Evolutionary conservation across 306 rosid genomes (phyloP), one percentile per base, ranked within the genome.

Genomic region (Carpinus fangiana): DNA sequence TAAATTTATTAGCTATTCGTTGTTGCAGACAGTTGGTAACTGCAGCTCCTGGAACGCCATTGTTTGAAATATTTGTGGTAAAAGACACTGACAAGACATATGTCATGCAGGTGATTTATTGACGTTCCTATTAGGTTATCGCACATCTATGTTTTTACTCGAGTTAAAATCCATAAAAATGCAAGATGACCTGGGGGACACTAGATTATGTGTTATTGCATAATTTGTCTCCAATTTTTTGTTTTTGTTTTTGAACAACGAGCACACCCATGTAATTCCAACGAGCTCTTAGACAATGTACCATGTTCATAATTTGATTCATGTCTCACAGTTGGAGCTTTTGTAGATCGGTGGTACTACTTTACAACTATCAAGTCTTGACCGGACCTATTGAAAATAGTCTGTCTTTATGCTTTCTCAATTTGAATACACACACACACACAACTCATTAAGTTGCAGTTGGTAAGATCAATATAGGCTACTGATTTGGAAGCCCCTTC

Each of bases 21-120:
- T 85, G 26, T 70, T 86, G 76, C 97, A 96, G 99, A 64, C 97
- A 96, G 78, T 86, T 96, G 94, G 86, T 91, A 60, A 84, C 92
- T 47, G 86, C 89, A 81, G 90, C 99, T 21, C 85, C 91, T 0
- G 99, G 99, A 75, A 93, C 92, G 72, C 98, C 99, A 46, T 72
- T 91, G 31, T 93, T 96, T 73, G 99, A 96, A 89, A 93, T 96
- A 74, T 96, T 85, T 84, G 97, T 96, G 65, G 96, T 91, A 61
- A 91, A 93, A 88, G 86, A 87, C 72, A 83, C 82, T 5, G 97
- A 93, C 26, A 86, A 88, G 76, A 82, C 93, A 8, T 90, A 93
- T 69, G 89, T 88, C 79, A 93, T 91, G 93, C 98, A 90, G 97
- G 97, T 93, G 82, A 84, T 72, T 48, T 80, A 76, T 61, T 52